These are phyloP conservation scores for Boletus mariae DNA, from an alignment of 1,284 basidiomycete species.

Conservation along the genomic window DNA sequence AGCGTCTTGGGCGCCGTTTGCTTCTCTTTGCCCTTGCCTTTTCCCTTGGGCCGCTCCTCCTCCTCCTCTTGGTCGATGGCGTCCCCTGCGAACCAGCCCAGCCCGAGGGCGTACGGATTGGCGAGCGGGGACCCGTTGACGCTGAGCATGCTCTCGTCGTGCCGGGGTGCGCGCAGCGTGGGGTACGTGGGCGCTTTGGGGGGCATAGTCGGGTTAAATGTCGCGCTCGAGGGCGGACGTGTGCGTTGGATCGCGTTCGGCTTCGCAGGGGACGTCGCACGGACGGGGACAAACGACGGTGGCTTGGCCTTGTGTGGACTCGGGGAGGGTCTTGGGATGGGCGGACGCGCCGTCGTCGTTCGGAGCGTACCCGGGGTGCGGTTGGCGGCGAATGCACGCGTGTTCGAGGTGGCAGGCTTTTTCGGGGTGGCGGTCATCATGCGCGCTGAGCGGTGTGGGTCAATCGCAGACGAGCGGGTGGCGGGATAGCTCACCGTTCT, in stretches of 20 bases:
- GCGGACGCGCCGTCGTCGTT: slow-evolving; percentile 31
- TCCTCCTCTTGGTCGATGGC: slow-evolving; percentile 28
- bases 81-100: slow-evolving; percentile 47
- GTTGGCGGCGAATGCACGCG: slow-evolving; percentile 25
- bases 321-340: slow-evolving; percentile 41
- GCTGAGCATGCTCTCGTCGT: slow-evolving; percentile 70
- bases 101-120: slow-evolving; percentile 63
- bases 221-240: slow-evolving; percentile 62
- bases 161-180: slow-evolving; percentile 50
- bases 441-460: slow-evolving; percentile 42
- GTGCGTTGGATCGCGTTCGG: slow-evolving; percentile 14
- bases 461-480: not conserved
- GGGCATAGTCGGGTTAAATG: slow-evolving; percentile 58
- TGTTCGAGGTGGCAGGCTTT: slow-evolving; percentile 44
- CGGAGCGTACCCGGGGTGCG: slow-evolving; percentile 46
- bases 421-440: slow-evolving; percentile 48
- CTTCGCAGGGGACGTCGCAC: slow-evolving; percentile 49
- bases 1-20: slow-evolving; percentile 11
- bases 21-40: slow-evolving; percentile 25
- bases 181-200: slow-evolving; percentile 63
- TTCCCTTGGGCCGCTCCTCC: not conserved
- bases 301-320: not conserved
- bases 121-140: slow-evolving; percentile 74
- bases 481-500: slow-evolving; percentile 48
- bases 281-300: slow-evolving; percentile 25